Conservation (phyloP, 2,329 filamentous ascomycete genomes). For the Cercospora janseana region DNA sequence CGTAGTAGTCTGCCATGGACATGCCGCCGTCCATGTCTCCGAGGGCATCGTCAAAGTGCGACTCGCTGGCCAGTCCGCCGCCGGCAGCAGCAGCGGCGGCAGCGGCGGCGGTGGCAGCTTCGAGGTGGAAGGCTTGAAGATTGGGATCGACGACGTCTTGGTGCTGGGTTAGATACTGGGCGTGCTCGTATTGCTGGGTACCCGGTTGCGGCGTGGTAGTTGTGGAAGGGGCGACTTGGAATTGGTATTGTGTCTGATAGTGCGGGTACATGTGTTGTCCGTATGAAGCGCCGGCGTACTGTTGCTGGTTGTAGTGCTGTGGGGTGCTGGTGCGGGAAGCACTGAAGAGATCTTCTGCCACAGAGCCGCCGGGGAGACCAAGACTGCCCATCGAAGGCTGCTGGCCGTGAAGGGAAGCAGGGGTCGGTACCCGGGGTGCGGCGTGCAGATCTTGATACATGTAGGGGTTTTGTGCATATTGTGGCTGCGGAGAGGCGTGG, state of each 20-base stretch:
- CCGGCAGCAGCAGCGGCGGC: conserved; percentile 17
- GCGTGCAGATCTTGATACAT: conserved; percentile 30
- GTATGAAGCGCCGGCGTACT: conserved; percentile 17
- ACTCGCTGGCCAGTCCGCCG: conserved; percentile 17
- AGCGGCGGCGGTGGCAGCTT: too few species aligned
- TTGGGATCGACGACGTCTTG: conserved; percentile 35
- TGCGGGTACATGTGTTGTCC: conserved; percentile 30
- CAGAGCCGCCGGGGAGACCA: conserved; percentile 36
- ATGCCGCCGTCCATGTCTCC: conserved; percentile 31
- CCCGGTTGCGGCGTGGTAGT: conserved; percentile 23
- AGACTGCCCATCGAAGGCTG: conserved; percentile 32
- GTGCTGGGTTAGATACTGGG: conserved; percentile 35
- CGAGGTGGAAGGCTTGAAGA: conserved; percentile 29
- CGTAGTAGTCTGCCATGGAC: conserved; percentile 27
- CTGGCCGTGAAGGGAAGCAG: conserved; percentile 28
- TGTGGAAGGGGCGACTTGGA: conserved; percentile 20
- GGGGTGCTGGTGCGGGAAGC: conserved; percentile 33
- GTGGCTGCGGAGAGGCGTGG: conserved; percentile 27
- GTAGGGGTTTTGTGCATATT: conserved; percentile 29
- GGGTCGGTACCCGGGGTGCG: conserved; percentile 30
- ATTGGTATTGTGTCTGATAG: conserved; percentile 28
- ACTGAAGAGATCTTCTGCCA: conserved; percentile 32
- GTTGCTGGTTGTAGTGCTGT: conserved; percentile 29
- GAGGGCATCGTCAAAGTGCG: conserved; percentile 35
- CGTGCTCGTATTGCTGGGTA: conserved; percentile 33